These are phyloP conservation scores for Neocatenulostroma microsporum DNA, from an alignment of 2,329 filamentous ascomycete species.

Conservation along the genomic window DNA sequence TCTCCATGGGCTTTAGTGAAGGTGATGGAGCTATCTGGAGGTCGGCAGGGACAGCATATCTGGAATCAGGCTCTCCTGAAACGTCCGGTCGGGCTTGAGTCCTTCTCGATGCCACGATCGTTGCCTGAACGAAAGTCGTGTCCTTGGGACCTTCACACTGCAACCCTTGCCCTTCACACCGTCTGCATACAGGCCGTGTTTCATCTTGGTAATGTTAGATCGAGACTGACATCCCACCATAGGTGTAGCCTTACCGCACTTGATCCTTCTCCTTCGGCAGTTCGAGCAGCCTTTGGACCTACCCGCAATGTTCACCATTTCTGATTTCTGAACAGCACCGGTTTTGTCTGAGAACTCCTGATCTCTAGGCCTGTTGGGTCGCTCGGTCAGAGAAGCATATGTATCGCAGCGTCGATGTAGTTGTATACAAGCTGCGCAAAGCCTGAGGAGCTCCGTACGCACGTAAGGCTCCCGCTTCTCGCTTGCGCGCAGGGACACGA, in stretches of 20 bases:
- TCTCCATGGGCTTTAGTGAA: slow-evolving; percentile 1
- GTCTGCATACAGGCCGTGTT: not conserved
- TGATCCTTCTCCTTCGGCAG: slow-evolving; percentile 1
- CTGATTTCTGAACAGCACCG: no score
- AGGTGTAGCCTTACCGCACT: not conserved
- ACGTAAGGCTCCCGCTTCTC: no score
- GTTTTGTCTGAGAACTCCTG: no score
- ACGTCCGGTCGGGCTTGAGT: not conserved
- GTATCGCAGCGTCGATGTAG: no score
- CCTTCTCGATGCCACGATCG: not conserved
- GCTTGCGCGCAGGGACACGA: no score
- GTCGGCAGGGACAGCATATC: not conserved
- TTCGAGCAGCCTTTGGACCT: slow-evolving; percentile 1
- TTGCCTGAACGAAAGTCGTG: slow-evolving; percentile 1
- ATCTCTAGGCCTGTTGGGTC: no score
- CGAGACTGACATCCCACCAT: not conserved
- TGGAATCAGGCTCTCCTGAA: not conserved
- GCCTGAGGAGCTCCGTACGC: no score
- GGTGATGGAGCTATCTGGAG: slow-evolving; percentile 1
- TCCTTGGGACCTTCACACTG: not conserved
- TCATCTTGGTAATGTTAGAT: not conserved
- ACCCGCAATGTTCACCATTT: slow-evolving; percentile 3
- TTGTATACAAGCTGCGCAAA: no score
- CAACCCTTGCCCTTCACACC: not conserved
- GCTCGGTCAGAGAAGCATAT: no score